Conservation (phyloP, 176 grass and related monocot species). For the Cenchrus americanus region DNA sequence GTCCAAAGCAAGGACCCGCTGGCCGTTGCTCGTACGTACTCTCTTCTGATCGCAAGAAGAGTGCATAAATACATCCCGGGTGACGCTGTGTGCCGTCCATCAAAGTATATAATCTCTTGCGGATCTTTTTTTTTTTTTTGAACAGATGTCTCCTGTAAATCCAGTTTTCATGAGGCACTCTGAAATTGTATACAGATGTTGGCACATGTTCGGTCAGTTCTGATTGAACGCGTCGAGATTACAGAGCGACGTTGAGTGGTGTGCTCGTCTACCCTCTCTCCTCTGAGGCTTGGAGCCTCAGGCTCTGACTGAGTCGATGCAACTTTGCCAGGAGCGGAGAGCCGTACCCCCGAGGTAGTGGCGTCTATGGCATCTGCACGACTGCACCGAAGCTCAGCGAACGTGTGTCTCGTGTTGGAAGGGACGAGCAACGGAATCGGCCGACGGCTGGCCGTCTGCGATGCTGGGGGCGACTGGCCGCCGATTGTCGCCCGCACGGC, state of each 20-base stretch:
- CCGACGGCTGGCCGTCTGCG: too few species aligned
- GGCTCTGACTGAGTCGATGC: neutral
- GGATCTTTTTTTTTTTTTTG: neutral
- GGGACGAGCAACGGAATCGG: neutral
- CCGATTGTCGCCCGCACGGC: too few species aligned
- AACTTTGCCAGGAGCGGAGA: constrained; percentile 15
- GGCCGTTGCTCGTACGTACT: neutral
- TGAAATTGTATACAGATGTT: neutral
- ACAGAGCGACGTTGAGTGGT: neutral
- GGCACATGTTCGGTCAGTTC: neutral
- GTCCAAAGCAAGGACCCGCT: constrained; percentile 15
- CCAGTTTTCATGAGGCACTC: neutral
- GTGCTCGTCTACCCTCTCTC: constrained; percentile 13
- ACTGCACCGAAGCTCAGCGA: neutral
- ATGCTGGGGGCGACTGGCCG: too few species aligned
- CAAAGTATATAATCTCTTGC: neutral
- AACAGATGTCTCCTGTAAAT: neutral
- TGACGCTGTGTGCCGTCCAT: constrained; percentile 7
- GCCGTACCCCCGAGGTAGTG: neutral
- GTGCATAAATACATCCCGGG: neutral
- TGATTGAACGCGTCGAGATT: neutral
- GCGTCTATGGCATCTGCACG: neutral
- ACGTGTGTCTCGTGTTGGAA: neutral
- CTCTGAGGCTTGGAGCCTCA: too few species aligned
- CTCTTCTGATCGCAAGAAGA: constrained; percentile 19